These are phyloP conservation scores for Akanthomyces uredinophilus DNA, from an alignment of 2,329 filamentous ascomycete species.

Conservation along the genomic window DNA sequence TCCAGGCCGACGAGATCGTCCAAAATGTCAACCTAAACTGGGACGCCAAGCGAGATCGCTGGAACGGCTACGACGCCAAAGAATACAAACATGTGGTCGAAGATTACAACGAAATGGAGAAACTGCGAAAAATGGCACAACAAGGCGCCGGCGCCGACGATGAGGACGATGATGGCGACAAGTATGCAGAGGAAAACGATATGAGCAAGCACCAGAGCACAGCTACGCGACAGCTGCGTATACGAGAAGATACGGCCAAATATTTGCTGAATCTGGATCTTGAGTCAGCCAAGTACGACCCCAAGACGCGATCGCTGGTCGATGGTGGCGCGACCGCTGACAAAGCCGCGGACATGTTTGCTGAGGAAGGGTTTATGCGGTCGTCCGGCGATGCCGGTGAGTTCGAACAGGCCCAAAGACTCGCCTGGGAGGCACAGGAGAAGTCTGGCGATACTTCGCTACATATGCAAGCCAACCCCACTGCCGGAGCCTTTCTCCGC, in stretches of 20 bases:
- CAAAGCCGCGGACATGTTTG: slow-evolving; percentile 74
- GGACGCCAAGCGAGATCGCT: slow-evolving; percentile 96
- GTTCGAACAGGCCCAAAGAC: slow-evolving; percentile 82
- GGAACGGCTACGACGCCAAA: slow-evolving; percentile 93
- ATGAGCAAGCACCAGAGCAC: slow-evolving; percentile 94
- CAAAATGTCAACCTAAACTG: slow-evolving; percentile 85
- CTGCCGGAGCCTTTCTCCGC: slow-evolving; percentile 77
- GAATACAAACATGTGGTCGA: slow-evolving; percentile 86
- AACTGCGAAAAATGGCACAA: slow-evolving; percentile 56
- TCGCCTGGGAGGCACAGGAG: slow-evolving; percentile 96
- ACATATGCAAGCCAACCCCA: slow-evolving; percentile 94
- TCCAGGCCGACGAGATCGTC: slow-evolving; percentile 84
- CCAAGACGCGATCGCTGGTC: slow-evolving; percentile 88
- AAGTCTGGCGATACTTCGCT: slow-evolving; percentile 69
- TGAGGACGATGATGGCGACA: slow-evolving; percentile 56
- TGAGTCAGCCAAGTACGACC: slow-evolving; percentile 96
- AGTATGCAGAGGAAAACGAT: slow-evolving; percentile 91
- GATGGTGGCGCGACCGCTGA: slow-evolving; percentile 77
- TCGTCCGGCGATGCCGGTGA: slow-evolving; percentile 87
- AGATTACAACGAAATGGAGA: slow-evolving; percentile 82
- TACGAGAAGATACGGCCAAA: slow-evolving; percentile 95
- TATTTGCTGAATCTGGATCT: slow-evolving; percentile 92
- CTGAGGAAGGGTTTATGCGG: slow-evolving; percentile 87
- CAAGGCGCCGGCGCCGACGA: slow-evolving; percentile 43
- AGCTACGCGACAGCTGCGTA: slow-evolving; percentile 80